Conservation (phyloP, 441 rosid genomes). For the Arabidopsis hybrid region DNA sequence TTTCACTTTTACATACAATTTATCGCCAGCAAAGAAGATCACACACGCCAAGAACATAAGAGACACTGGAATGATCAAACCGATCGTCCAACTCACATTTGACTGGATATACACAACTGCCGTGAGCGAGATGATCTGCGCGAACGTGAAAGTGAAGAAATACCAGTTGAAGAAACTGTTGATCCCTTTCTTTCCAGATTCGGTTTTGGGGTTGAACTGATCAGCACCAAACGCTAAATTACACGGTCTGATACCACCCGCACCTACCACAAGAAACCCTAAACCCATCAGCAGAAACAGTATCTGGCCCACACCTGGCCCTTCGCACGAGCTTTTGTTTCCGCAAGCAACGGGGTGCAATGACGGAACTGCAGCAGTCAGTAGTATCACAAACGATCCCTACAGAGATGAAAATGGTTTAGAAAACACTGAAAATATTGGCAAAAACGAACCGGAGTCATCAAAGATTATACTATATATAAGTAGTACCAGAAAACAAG, state of each 20-base stretch:
- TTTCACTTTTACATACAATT: constrained; percentile 68
- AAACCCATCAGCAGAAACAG: constrained; percentile 63
- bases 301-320: constrained; percentile 63
- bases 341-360: constrained; percentile 70
- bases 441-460: background rate
- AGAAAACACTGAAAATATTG: background rate
- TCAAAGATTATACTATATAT: background rate
- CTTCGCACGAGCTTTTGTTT: constrained; percentile 48
- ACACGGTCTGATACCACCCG: constrained; percentile 80
- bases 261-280: constrained; percentile 64
- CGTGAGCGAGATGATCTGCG: constrained; percentile 71
- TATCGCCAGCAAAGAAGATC: constrained; percentile 62
- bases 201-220: constrained; percentile 71
- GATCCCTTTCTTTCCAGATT: constrained; percentile 72
- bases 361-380: constrained; percentile 65
- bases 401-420: constrained; percentile 32
- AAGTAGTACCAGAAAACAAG: constrained; percentile 65
- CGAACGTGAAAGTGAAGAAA: constrained; percentile 75
- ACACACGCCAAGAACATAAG: constrained; percentile 65
- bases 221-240: constrained; percentile 83
- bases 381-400: constrained; percentile 69
- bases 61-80: constrained; percentile 66
- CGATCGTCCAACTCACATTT: constrained; percentile 76
- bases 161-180: constrained; percentile 90
- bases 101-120: constrained; percentile 72